Percentiles rank a stretch among this genome's conserved stretches.
Conservation (phyloP, 2,329 filamentous ascomycete species). For the Colletotrichum lentis region DNA sequence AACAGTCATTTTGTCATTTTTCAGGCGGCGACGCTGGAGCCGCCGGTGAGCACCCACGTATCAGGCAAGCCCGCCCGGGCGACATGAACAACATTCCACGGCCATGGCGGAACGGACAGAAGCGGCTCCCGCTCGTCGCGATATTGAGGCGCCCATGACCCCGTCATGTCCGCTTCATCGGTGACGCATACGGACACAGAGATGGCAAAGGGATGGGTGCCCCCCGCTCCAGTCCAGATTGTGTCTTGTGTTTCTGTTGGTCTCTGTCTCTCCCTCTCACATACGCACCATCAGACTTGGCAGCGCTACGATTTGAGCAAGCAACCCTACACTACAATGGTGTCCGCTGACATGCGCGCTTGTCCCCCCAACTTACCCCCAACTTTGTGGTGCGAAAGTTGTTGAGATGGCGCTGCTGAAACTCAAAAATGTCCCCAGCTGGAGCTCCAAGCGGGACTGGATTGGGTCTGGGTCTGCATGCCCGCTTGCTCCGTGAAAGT, state of each 20-base stretch:
- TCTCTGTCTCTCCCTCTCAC: neutral
- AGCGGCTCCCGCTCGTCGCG: conserved; percentile 5
- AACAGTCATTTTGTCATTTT: neutral
- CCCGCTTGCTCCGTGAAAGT: neutral
- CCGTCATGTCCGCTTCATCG: conserved; percentile 10
- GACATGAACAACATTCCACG: conserved; percentile 13
- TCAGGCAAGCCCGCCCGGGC: conserved; percentile 21
- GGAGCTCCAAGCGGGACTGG: conserved; percentile 16
- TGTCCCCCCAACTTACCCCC: conserved; percentile 10
- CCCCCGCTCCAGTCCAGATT: conserved; percentile 24
- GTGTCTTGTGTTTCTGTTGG: conserved; percentile 2
- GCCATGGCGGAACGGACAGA: conserved; percentile 19
- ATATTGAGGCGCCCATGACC: conserved; percentile 5
- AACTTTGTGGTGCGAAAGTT: conserved; percentile 2
- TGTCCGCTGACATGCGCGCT: neutral
- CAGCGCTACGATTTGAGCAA: neutral
- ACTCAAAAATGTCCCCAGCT: conserved; percentile 24
- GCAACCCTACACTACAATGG: neutral
- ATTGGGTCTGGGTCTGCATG: conserved; percentile 1
- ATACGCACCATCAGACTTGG: conserved; percentile 13
- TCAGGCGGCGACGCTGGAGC: conserved; percentile 30
- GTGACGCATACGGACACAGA: conserved; percentile 4
- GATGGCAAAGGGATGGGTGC: conserved; percentile 4
- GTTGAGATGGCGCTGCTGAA: conserved; percentile 28
- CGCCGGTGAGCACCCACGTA: conserved; percentile 17